Percentiles rank a stretch among this genome's conserved stretches.
These are phyloP conservation scores for Colletotrichum chlorophyti DNA, from an alignment of 2,329 filamentous ascomycete genomes.

Conservation along the genomic window DNA sequence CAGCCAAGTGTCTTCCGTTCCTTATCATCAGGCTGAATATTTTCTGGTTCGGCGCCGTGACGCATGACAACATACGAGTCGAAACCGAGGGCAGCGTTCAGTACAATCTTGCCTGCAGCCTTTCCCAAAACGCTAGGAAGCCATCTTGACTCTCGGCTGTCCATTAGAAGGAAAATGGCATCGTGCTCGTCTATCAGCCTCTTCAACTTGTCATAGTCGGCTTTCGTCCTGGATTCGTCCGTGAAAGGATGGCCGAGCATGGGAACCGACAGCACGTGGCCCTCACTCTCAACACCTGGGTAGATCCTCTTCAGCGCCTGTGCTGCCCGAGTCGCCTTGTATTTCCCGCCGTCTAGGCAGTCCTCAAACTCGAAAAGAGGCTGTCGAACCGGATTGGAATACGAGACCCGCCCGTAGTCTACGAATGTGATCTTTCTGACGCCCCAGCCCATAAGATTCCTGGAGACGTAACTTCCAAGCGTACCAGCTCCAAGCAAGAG, in stretches of 20 bases:
- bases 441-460: conserved; percentile 94
- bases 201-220: conserved; percentile 78
- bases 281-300: conserved; percentile 83
- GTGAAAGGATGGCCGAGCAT: conserved; percentile 93
- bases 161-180: conserved; percentile 95
- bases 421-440: conserved; percentile 95
- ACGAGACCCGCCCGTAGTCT: conserved; percentile 92
- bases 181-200: conserved; percentile 84
- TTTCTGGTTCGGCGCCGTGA: conserved; percentile 73
- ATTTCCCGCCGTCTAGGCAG: conserved; percentile 82
- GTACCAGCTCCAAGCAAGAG: conserved; percentile 92
- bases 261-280: conserved; percentile 84
- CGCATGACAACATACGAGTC: conserved; percentile 98
- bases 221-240: conserved; percentile 72
- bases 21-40: conserved; percentile 42
- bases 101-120: conserved; percentile 88
- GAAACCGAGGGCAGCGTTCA: conserved; percentile 96
- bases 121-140: conserved; percentile 96
- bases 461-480: conserved; percentile 89
- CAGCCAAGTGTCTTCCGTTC: conserved; percentile 80
- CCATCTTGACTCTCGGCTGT: conserved; percentile 93
- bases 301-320: conserved; percentile 85
- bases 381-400: conserved; percentile 95
- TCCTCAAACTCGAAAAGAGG: conserved; percentile 91
- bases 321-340: conserved; percentile 83